Evolutionary conservation across 345 rosid genomes (phyloP), one percentile per base, ranked within the genome.

Genomic region (Eucalyptus rudis): DNA sequence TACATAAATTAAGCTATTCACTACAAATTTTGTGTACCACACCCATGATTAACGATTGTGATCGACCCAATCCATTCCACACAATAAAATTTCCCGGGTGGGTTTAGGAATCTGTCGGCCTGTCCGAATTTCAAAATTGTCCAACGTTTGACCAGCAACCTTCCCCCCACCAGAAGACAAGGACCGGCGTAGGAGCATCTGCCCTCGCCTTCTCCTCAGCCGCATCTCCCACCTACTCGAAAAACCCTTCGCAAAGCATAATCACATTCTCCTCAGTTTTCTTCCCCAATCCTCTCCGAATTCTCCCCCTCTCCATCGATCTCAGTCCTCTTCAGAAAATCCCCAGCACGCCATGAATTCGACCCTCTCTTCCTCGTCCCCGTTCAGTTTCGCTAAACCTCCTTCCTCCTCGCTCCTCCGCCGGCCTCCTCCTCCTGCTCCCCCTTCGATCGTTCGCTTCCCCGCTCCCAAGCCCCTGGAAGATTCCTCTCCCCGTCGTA

Each of bases 21-120:
- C 1, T 1, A 0, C 7, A 0, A 52, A 19, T 51, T 51, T 51
- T 0, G 7, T 51, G 9, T 52, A 19, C 1, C 1, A 7, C 4
- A 7, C 4, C 0, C 4, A 3, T 2, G 2, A 52, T 52, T 52
- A 19, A 52, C 0, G 5, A 19, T 52, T 52, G 10, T 52, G 58
- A 19, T 52, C 0, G 24, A 3, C 7, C 7, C 7, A 4, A 1
- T 33, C 2, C 43, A 16, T 4, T 0, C 0, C 7, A 0, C 6
- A 5, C 7, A 3, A 3, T 2, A 29, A 64, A 64, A 7, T 64
- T 64, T 14, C 36, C 45, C 27, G 27, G 45, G 2, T 6, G 5
- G 22, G 47, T 20, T 20, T 33, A 10, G 27, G 83, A 76, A 11
- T 71, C 45, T 3, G 27, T 36, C 5, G 81, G 81, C 14, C 83